phyloP scores from a whole-genome alignment of 2,329 filamentous ascomycete genomes.

The Fusarium hainanense region DNA sequence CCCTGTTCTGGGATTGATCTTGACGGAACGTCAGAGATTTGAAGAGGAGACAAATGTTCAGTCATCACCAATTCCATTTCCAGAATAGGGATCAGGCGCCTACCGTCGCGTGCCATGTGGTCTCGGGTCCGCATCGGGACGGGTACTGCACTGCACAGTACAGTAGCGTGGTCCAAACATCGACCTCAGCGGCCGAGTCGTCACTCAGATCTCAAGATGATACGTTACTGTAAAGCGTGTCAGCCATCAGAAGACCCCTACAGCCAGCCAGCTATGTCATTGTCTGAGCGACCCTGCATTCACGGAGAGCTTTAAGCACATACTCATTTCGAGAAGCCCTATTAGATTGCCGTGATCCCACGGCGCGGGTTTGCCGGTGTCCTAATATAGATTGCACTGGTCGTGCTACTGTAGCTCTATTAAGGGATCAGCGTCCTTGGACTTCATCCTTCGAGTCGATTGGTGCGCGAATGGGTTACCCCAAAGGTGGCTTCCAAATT shows the following conservation, averaged over 20 bases:
- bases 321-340: background rate
- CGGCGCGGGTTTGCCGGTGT: background rate
- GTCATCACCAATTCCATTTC: conserved; percentile 2
- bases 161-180: background rate
- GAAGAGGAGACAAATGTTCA: background rate
- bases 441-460: conserved; percentile 12
- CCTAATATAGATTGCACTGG: conserved; percentile 9
- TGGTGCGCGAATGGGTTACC: conserved; percentile 30
- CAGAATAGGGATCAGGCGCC: conserved; percentile 11
- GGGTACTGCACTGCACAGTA: conserved; percentile 10
- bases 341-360: background rate
- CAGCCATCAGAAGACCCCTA: conserved; percentile 28
- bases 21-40: background rate
- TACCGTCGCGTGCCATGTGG: conserved; percentile 27
- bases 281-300: conserved; percentile 11
- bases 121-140: conserved; percentile 18
- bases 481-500: background rate
- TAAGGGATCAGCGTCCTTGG: conserved; percentile 20
- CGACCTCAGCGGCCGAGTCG: conserved; percentile 26
- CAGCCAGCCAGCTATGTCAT: conserved; percentile 31
- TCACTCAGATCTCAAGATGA: conserved; percentile 30
- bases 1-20: background rate
- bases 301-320: background rate
- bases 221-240: conserved; percentile 29
- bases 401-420: conserved; percentile 6